Conservation (phyloP, 148 eudicot genomes). For the Limonium bicolor region DNA sequence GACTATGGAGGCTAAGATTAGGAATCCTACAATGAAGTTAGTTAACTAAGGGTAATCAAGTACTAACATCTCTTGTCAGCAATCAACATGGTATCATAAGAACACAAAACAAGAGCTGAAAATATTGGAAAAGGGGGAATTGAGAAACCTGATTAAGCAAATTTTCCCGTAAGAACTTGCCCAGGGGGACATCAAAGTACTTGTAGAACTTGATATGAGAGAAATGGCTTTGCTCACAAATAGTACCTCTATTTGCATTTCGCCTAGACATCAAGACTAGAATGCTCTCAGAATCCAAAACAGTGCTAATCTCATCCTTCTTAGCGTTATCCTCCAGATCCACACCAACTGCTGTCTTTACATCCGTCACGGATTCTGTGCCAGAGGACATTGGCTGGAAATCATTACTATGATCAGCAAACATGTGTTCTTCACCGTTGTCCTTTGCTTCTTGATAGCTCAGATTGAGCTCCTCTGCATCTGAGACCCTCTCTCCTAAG, state of each 20-base stretch:
- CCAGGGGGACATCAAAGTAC: constrained; percentile 81
- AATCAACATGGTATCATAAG: too few species aligned
- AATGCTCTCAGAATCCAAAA: constrained; percentile 86
- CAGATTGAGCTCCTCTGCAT: constrained; percentile 6
- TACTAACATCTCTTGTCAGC: too few species aligned
- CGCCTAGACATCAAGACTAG: constrained; percentile 76
- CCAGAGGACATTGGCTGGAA: constrained; percentile 6
- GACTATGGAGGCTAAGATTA: too few species aligned
- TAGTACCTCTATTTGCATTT: constrained; percentile 53
- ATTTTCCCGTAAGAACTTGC: constrained; percentile 67
- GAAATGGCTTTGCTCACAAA: constrained; percentile 84
- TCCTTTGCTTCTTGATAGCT: constrained; percentile 18
- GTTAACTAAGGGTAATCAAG: too few species aligned
- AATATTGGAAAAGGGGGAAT: not conserved
- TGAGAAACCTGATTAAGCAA: constrained; percentile 65
- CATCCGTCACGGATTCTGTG: constrained; percentile 11
- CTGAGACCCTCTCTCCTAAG: constrained; percentile 15
- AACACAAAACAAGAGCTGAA: too few species aligned
- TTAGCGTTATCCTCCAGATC: constrained; percentile 22
- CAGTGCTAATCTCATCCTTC: constrained; percentile 37
- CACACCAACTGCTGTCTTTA: constrained; percentile 14
- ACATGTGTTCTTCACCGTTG: constrained; percentile 22
- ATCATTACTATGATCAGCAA: constrained; percentile 9
- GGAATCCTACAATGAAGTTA: too few species aligned
- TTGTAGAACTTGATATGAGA: constrained; percentile 87